Conservation (phyloP, 352 stramenopile species). For the Pilasporangium apinafurcum region DNA sequence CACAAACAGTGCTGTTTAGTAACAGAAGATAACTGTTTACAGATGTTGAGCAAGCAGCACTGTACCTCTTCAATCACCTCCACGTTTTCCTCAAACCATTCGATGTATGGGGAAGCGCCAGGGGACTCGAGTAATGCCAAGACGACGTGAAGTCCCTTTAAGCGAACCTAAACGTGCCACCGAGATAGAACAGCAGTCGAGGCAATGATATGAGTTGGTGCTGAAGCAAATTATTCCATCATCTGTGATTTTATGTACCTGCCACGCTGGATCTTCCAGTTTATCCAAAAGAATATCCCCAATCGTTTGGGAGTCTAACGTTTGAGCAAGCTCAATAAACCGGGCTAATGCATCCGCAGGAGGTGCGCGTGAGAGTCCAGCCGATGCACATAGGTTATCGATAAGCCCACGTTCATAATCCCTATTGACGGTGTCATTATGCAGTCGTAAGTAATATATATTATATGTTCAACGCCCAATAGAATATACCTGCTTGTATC, state of each 20-base stretch:
- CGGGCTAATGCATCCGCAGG: conserved; percentile 72
- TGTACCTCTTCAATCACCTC: conserved; percentile 72
- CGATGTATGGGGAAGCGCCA: conserved; percentile 51
- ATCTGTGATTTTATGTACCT: too few species aligned
- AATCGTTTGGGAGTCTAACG: conserved; percentile 77
- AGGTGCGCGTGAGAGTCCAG: conserved; percentile 64
- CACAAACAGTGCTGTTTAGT: too few species aligned
- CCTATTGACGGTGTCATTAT: conserved; percentile 16
- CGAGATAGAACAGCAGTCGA: too few species aligned
- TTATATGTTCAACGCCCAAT: too few species aligned
- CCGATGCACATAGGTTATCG: conserved; percentile 73
- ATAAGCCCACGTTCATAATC: conserved; percentile 86
- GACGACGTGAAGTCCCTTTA: conserved; percentile 83
- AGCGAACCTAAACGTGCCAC: conserved; percentile 37
- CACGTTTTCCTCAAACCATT: conserved; percentile 81
- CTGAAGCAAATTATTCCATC: too few species aligned
- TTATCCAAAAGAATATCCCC: conserved; percentile 85
- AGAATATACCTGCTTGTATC: conserved; percentile 63
- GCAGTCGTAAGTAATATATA: too few species aligned
- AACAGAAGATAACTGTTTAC: background rate
- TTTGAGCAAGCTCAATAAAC: conserved; percentile 84
- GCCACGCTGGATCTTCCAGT: conserved; percentile 77
- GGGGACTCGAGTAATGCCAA: conserved; percentile 71
- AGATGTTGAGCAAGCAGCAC: background rate
- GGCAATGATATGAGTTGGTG: too few species aligned